Conservation (phyloP, 768 basidiomycete genomes). For the Boletellus ananas region DNA sequence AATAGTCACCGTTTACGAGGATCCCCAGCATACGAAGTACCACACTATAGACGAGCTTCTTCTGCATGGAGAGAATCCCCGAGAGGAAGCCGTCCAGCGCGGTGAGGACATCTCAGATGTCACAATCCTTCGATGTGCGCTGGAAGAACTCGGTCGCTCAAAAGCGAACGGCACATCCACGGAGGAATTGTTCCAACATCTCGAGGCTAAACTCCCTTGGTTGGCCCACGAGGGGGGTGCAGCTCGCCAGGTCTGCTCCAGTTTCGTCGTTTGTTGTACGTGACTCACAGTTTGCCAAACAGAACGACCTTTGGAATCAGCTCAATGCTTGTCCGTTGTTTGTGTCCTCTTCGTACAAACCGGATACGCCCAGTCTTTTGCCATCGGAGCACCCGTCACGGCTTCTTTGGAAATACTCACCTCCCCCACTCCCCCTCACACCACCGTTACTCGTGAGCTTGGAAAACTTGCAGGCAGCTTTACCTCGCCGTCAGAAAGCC, state of each 20-base stretch:
- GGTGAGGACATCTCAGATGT: slow-evolving; percentile 40
- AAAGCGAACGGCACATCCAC: slow-evolving; percentile 44
- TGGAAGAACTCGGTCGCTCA: slow-evolving; percentile 45
- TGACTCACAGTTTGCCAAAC: slow-evolving; percentile 6
- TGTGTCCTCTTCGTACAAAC: slow-evolving; percentile 29
- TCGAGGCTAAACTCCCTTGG: slow-evolving; percentile 60
- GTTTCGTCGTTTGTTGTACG: neutral
- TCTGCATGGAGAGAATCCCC: slow-evolving; percentile 7
- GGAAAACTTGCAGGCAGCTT: slow-evolving; percentile 14
- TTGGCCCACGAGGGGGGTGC: slow-evolving; percentile 49
- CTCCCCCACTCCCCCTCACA: slow-evolving; percentile 26
- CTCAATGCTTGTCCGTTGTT: slow-evolving; percentile 51
- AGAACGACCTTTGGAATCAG: slow-evolving; percentile 58
- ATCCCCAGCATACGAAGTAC: slow-evolving; percentile 39
- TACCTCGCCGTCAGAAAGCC: slow-evolving; percentile 19
- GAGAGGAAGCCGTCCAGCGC: slow-evolving; percentile 13
- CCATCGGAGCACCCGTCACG: slow-evolving; percentile 20
- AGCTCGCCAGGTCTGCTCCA: slow-evolving; percentile 57
- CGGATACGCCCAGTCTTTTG: slow-evolving; percentile 1
- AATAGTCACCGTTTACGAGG: slow-evolving; percentile 49
- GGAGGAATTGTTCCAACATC: slow-evolving; percentile 54
- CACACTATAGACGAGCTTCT: slow-evolving; percentile 42
- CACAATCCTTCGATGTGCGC: slow-evolving; percentile 60
- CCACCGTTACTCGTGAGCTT: slow-evolving; percentile 28
- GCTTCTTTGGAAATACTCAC: slow-evolving; percentile 38